These are phyloP conservation scores for Penicillium chermesinum DNA, from an alignment of 495 filamentous ascomycete species.

Conservation along the genomic window DNA sequence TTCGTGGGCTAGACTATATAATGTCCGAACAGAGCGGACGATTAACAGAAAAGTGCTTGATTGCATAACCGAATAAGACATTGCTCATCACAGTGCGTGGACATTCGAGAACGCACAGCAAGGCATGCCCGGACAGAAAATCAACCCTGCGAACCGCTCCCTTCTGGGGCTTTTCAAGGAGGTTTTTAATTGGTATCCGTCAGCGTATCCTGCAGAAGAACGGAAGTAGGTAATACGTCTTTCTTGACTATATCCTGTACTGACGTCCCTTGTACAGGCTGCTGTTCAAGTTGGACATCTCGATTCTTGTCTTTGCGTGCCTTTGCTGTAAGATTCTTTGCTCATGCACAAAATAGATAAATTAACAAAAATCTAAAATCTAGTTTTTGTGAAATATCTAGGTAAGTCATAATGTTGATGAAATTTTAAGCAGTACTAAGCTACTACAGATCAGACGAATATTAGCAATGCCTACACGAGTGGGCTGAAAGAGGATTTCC, in stretches of 20 bases:
- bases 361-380: too few relatives aligned
- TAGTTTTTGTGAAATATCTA: slow-evolving; percentile 35
- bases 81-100: neutral
- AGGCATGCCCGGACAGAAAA: neutral
- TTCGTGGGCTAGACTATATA: neutral
- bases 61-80: neutral
- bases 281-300: slow-evolving; percentile 31
- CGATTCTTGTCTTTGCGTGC: slow-evolving; percentile 31
- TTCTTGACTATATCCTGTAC: neutral
- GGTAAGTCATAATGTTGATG: slow-evolving; percentile 6
- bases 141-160: slow-evolving; percentile 13
- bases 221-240: slow-evolving; percentile 35
- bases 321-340: slow-evolving; percentile 31
- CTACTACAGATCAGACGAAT: slow-evolving; percentile 36
- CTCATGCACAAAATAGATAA: too few relatives aligned
- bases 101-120: neutral
- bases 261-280: slow-evolving; percentile 17
- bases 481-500: slow-evolving; percentile 56
- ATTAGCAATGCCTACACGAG: slow-evolving; percentile 51
- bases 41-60: neutral
- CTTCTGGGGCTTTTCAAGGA: slow-evolving; percentile 36
- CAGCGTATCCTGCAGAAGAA: slow-evolving; percentile 36
- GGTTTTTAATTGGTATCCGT: slow-evolving; percentile 47
- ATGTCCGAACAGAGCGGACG: neutral
- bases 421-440: neutral